Conservation (phyloP, 371 early-diverging fungal genomes). For the Lichtheimia hyalospora region DNA sequence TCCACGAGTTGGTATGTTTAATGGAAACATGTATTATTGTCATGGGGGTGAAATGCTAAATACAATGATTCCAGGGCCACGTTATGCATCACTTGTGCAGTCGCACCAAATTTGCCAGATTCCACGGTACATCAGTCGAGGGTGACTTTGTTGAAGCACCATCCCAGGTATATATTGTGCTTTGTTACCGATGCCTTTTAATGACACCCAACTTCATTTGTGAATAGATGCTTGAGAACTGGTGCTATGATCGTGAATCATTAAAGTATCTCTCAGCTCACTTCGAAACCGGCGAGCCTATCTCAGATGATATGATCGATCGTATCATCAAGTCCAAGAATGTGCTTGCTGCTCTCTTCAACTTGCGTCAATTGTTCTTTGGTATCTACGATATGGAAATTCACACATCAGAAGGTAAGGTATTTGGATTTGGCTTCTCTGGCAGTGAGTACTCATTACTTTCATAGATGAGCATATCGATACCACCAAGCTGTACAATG, state of each 20-base stretch:
- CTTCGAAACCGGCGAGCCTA: slow-evolving; percentile 66
- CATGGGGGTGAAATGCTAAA: background rate
- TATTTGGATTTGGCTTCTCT: background rate
- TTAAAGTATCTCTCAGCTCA: slow-evolving; percentile 73
- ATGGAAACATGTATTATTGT: background rate
- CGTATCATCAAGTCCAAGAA: slow-evolving; percentile 73
- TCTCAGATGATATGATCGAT: slow-evolving; percentile 73
- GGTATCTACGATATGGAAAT: slow-evolving; percentile 75
- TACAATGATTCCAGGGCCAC: slow-evolving; percentile 64
- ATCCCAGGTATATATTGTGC: slow-evolving; percentile 54
- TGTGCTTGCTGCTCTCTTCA: slow-evolving; percentile 69
- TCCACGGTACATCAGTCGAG: slow-evolving; percentile 81
- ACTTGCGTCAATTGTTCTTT: slow-evolving; percentile 79
- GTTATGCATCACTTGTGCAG: slow-evolving; percentile 84
- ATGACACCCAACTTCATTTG: background rate
- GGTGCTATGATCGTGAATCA: slow-evolving; percentile 81
- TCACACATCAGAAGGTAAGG: slow-evolving; percentile 56
- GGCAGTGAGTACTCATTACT: background rate
- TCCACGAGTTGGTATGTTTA: slow-evolving; percentile 67
- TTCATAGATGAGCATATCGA: slow-evolving; percentile 50
- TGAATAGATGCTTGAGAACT: slow-evolving; percentile 57
- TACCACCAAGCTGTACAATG: slow-evolving; percentile 56
- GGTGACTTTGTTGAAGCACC: slow-evolving; percentile 94
- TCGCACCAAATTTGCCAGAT: slow-evolving; percentile 65
- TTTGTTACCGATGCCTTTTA: background rate